Percentiles rank a stretch among this genome's conserved stretches.
These are phyloP conservation scores for Gastrolobium villosum DNA, from an alignment of 306 rosid species.

Conservation along the genomic window DNA sequence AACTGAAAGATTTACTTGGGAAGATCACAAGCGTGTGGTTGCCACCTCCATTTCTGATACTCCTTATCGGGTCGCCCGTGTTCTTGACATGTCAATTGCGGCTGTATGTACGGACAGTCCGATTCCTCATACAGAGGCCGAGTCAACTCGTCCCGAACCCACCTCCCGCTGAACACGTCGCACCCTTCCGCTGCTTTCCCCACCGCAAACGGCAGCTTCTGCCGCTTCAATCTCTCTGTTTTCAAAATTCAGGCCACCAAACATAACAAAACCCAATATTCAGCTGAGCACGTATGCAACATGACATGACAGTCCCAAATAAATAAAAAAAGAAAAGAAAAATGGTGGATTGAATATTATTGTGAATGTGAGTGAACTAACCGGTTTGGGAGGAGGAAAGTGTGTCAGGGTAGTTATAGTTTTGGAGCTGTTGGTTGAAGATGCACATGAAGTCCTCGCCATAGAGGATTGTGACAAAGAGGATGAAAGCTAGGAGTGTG, in stretches of 20 bases:
- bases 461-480: conserved; percentile 80
- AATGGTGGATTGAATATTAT: background rate
- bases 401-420: conserved; percentile 47
- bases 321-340: background rate
- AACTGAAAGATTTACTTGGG: conserved; percentile 62
- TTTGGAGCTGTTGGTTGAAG: conserved; percentile 69
- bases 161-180: conserved; percentile 79
- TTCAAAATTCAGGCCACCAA: background rate
- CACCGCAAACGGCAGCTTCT: conserved; percentile 66
- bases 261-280: conserved; percentile 25
- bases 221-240: conserved; percentile 57
- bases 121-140: conserved; percentile 86
- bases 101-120: conserved; percentile 97
- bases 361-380: conserved; percentile 48
- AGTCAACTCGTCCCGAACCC: conserved; percentile 82
- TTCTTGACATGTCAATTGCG: conserved; percentile 87
- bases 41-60: conserved; percentile 91
- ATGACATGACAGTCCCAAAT: background rate
- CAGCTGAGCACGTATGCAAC: background rate
- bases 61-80: conserved; percentile 88
- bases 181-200: conserved; percentile 71
- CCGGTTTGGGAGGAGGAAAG: conserved; percentile 52
- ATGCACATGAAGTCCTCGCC: conserved; percentile 75
- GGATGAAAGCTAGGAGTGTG: conserved; percentile 72
- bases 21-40: conserved; percentile 86